Evolutionary conservation across 768 basidiomycete genomes (phyloP).

Genomic region (Suillus lakei): DNA sequence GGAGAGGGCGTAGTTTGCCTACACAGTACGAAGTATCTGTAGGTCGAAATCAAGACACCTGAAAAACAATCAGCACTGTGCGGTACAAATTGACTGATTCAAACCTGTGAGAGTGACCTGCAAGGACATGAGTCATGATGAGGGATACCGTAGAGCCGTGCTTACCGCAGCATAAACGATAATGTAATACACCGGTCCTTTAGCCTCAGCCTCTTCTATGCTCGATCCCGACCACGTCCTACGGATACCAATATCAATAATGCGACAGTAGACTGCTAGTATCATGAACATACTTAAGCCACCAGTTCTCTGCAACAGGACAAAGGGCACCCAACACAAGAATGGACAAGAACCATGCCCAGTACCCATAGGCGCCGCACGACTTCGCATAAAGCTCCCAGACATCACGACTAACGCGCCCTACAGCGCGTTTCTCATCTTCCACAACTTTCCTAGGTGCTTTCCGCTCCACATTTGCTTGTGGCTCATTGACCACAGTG

Average conservation of each 20-base stretch:
- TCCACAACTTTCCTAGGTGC: slow-evolving; percentile 83
- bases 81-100: neutral
- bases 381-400: slow-evolving; percentile 65
- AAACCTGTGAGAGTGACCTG: slow-evolving; percentile 41
- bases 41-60: slow-evolving; percentile 54
- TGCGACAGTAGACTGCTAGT: slow-evolving; percentile 12
- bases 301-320: slow-evolving; percentile 75
- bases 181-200: slow-evolving; percentile 52
- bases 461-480: slow-evolving; percentile 46
- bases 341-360: slow-evolving; percentile 57
- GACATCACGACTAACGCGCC: slow-evolving; percentile 66
- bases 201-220: slow-evolving; percentile 41
- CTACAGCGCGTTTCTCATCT: slow-evolving; percentile 79
- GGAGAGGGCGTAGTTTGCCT: slow-evolving; percentile 26
- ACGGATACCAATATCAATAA: slow-evolving; percentile 27
- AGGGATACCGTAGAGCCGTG: slow-evolving; percentile 9
- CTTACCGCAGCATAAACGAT: slow-evolving; percentile 69
- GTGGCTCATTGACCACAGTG: slow-evolving; percentile 43
- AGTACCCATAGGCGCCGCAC: slow-evolving; percentile 55
- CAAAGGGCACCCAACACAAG: slow-evolving; percentile 62
- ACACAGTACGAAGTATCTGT: slow-evolving; percentile 78
- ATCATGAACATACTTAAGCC: slow-evolving; percentile 53
- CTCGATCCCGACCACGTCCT: slow-evolving; percentile 63
- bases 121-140: slow-evolving; percentile 27
- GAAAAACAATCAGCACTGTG: slow-evolving; percentile 19